phyloP scores from a whole-genome alignment of 2,329 filamentous ascomycete genomes.

The Colletotrichum gigasporum region DNA sequence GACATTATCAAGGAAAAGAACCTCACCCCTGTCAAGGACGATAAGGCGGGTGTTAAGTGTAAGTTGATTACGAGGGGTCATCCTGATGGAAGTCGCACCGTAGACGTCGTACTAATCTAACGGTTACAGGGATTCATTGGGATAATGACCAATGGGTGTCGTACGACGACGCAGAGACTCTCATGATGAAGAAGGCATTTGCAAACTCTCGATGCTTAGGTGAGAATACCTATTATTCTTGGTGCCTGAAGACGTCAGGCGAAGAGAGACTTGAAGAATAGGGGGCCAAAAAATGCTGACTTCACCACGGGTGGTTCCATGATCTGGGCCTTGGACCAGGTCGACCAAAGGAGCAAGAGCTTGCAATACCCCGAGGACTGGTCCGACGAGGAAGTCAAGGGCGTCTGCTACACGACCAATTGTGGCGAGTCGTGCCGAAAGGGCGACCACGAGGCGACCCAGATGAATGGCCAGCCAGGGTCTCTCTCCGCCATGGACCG shows the following conservation, averaged over 20 bases:
- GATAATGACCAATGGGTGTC: slow-evolving; percentile 37
- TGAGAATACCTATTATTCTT: no score
- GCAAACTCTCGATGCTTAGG: slow-evolving; percentile 19
- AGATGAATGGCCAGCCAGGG: slow-evolving; percentile 42
- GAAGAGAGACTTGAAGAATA: no score
- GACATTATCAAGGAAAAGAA: slow-evolving; percentile 31
- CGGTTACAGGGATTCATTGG: slow-evolving; percentile 6
- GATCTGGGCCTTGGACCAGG: slow-evolving; percentile 29
- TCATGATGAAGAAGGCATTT: slow-evolving; percentile 1
- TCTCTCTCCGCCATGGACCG: slow-evolving; percentile 35
- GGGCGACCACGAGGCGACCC: slow-evolving; percentile 38
- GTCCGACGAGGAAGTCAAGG: slow-evolving; percentile 23
- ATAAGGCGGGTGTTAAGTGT: slow-evolving; percentile 33
- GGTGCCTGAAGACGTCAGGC: no score
- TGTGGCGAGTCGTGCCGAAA: slow-evolving; percentile 37
- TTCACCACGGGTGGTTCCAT: no score
- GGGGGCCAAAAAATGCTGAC: no score
- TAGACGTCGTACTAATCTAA: no score
- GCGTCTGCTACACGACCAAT: slow-evolving; percentile 37
- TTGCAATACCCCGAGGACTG: slow-evolving; percentile 11
- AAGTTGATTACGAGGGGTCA: background rate
- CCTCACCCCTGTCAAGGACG: slow-evolving; percentile 22
- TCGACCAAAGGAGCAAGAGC: slow-evolving; percentile 32
- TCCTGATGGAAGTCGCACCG: no score
- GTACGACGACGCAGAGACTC: slow-evolving; percentile 39